A percentile compares a stretch with the other conserved stretches of the same genome.
These are phyloP conservation scores for Wickerhamiella alocasiicola DNA, from an alignment of 805 yeast species.

Conservation along the genomic window DNA sequence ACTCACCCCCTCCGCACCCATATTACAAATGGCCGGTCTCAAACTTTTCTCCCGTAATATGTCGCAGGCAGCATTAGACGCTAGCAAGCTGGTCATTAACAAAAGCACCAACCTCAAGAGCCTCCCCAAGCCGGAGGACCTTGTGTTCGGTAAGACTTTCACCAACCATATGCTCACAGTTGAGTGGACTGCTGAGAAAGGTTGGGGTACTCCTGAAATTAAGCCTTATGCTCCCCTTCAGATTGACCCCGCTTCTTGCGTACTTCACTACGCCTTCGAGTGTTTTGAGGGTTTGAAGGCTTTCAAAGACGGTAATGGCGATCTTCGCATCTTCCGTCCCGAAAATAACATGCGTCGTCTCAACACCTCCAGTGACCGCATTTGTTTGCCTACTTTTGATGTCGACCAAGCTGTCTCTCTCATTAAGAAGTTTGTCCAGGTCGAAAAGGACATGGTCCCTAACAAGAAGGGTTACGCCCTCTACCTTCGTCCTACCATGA, in stretches of 20 bases:
- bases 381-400: conserved; percentile 80
- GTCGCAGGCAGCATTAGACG: conserved; percentile 29
- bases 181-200: conserved; percentile 64
- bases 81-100: conserved; percentile 41
- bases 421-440: conserved; percentile 59
- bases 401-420: conserved; percentile 61
- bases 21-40: neutral
- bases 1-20: too few species aligned
- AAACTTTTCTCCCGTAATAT: neutral
- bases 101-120: conserved; percentile 38
- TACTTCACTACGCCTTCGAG: conserved; percentile 90
- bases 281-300: conserved; percentile 95
- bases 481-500: conserved; percentile 88
- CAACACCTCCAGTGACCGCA: conserved; percentile 79
- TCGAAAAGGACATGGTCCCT: conserved; percentile 75
- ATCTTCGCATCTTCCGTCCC: conserved; percentile 77
- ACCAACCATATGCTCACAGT: conserved; percentile 81
- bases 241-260: conserved; percentile 80
- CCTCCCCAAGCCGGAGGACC: conserved; percentile 46
- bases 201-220: conserved; percentile 87
- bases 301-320: conserved; percentile 45
- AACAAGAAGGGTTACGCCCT: conserved; percentile 77
- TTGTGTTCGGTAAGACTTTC: conserved; percentile 63
- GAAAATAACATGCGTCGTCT: conserved; percentile 85
- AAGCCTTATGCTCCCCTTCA: conserved; percentile 66